Base-by-base conservation (phyloP, 108 stramenopile genomes). In the Nannochloropsis salina region DNA sequence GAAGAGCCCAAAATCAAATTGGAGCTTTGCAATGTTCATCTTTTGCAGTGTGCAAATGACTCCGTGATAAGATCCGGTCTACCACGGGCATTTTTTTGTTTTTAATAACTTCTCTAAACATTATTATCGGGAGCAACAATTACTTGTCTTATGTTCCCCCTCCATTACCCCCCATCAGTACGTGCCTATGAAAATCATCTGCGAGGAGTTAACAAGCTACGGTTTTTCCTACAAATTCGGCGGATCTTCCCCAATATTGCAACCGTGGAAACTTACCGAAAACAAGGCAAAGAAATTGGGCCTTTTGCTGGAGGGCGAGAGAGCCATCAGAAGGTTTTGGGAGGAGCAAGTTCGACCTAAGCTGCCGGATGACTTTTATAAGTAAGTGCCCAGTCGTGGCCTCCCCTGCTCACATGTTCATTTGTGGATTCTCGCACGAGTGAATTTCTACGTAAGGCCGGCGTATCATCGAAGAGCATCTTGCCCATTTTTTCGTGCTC, bases 141-240 rank as follows among this genome's bases (percentile, higher is more conserved):
- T n/a, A n/a, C n/a, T n/a, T n/a, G n/a, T n/a, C n/a, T n/a, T n/a
- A n/a, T n/a, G n/a, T n/a, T n/a, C n/a, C n/a, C n/a, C n/a, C n/a
- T n/a, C n/a, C 61, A 15, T 2, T 74, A 2, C 61, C 61, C 20
- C 5, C 4, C 15, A 15, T 20, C 61, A 74, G 61, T 74, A 74
- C 5, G 61, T 74, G 61, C 61, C 61, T 20, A 74, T 74, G 20
- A 74, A 74, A 5, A n/a, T n/a, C 61, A 74, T 74, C n/a, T 74
- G 61, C 61, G 61, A 74, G 61, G 61, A 74, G 5, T n/a, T 74
- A n/a, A 74, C 61, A n/a, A 74, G 61, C n/a, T 74, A 74, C n/a
- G 61, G 61, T 20, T 74, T 74, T n/a, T 74, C 61, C 2, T 74
- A 74, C 4, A 74, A 74, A 4, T 74, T 74, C n/a, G 61, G 61